These are phyloP conservation scores for Aspergillus funiculosus DNA, from an alignment of 495 filamentous ascomycete genomes.

Conservation along the genomic window DNA sequence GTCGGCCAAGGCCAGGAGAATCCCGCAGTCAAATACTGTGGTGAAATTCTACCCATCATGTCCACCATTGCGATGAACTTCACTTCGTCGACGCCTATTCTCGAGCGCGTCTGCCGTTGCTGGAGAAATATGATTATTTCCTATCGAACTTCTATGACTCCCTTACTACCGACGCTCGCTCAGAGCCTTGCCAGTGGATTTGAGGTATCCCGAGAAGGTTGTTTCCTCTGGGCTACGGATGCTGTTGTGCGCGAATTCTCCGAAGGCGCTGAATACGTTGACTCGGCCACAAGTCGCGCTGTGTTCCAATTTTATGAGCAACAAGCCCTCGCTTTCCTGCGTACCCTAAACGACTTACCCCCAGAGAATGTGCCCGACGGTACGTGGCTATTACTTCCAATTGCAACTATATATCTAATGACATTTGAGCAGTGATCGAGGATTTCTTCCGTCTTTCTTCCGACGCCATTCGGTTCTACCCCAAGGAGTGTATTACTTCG, in stretches of 20 bases:
- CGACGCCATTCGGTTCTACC: conserved; percentile 88
- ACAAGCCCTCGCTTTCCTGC: conserved; percentile 80
- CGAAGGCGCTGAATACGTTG: conserved; percentile 78
- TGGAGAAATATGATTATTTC: conserved; percentile 96
- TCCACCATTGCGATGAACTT: conserved; percentile 81
- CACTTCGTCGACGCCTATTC: conserved; percentile 73
- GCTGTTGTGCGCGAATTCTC: conserved; percentile 94
- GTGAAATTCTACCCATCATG: conserved; percentile 84
- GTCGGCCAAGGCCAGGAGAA: conserved; percentile 67
- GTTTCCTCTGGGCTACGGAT: conserved; percentile 95
- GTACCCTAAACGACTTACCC: conserved; percentile 77
- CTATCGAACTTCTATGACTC: conserved; percentile 82
- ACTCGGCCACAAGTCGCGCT: conserved; percentile 70
- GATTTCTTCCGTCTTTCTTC: conserved; percentile 93
- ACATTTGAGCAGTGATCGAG: conserved; percentile 68
- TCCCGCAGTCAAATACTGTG: conserved; percentile 92
- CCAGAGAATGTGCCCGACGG: conserved; percentile 85
- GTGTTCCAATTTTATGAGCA: conserved; percentile 94
- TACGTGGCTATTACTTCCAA: conserved; percentile 26
- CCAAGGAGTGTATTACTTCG: conserved; percentile 71
- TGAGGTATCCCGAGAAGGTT: conserved; percentile 79
- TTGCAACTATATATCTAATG: background rate
- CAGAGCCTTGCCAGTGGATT: conserved; percentile 83
- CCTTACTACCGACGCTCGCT: conserved; percentile 77
- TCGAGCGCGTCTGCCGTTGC: conserved; percentile 88